These are phyloP conservation scores for Chlorella vulgaris DNA, from an alignment of 139 green algal genomes.

Conservation along the genomic window DNA sequence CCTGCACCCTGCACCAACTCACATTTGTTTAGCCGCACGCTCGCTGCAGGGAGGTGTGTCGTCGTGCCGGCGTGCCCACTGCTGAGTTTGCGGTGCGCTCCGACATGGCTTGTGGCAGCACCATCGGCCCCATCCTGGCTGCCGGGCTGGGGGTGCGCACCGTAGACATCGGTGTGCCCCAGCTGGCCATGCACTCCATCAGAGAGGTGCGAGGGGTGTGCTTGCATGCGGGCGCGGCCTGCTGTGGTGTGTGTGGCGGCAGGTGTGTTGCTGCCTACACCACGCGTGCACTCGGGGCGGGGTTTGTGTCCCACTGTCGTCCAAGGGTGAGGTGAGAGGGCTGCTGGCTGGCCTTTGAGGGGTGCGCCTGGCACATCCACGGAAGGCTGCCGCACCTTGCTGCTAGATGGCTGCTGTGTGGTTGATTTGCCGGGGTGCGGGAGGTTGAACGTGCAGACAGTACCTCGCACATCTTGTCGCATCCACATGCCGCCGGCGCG, in stretches of 20 bases:
- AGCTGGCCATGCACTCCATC: constrained; percentile 92
- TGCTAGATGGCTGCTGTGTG: too few relatives aligned
- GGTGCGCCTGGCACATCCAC: too few relatives aligned
- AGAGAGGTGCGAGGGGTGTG: constrained; percentile 75
- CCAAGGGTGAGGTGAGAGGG: too few relatives aligned
- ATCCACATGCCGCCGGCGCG: too few relatives aligned
- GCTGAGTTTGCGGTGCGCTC: constrained; percentile 86
- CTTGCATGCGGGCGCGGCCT: not conserved
- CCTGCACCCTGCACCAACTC: not conserved
- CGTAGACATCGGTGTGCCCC: constrained; percentile 87
- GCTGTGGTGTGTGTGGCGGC: not conserved
- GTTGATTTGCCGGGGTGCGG: too few relatives aligned
- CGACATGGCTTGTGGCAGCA: constrained; percentile 97
- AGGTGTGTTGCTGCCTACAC: not conserved
- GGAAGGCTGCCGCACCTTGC: too few relatives aligned
- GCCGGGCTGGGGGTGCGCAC: constrained; percentile 82
- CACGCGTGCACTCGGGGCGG: too few relatives aligned
- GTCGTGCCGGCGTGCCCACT: constrained; percentile 72
- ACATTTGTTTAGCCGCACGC: too few relatives aligned
- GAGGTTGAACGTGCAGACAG: too few relatives aligned
- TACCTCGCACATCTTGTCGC: too few relatives aligned
- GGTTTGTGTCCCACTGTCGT: too few relatives aligned
- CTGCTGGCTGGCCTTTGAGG: too few relatives aligned
- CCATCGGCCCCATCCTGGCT: constrained; percentile 96
- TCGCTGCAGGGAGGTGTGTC: constrained; percentile 67